phyloP scores from a whole-genome alignment of 1,284 basidiomycete genomes.

The Trichosporon asahii region DNA sequence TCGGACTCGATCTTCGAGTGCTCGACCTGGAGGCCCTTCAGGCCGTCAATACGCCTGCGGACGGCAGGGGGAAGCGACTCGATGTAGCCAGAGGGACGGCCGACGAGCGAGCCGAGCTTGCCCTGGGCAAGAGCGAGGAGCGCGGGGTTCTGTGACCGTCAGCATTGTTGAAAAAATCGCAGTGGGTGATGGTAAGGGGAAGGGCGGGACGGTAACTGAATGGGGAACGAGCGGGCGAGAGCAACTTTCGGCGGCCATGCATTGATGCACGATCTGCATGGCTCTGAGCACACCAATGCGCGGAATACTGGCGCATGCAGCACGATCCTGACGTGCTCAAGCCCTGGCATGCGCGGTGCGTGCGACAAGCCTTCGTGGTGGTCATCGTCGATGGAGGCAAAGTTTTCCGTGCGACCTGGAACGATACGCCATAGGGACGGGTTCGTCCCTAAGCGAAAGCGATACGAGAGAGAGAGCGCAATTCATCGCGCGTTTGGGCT shows the following conservation, averaged over 20 bases:
- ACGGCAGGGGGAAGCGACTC: constrained; percentile 79
- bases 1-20: constrained; percentile 89
- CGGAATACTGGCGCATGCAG: background rate
- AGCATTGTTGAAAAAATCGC: background rate
- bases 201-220: background rate
- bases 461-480: background rate
- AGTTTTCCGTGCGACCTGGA: constrained; percentile 5
- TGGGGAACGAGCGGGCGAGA: background rate
- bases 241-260: background rate
- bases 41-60: constrained; percentile 80
- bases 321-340: constrained; percentile 1
- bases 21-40: constrained; percentile 92
- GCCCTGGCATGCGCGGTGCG: constrained; percentile 6
- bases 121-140: constrained; percentile 60
- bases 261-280: constrained; percentile 1
- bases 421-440: background rate
- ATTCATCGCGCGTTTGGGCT: background rate
- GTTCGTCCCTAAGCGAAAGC: background rate
- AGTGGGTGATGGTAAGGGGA: background rate
- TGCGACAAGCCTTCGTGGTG: background rate
- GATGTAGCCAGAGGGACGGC: constrained; percentile 78
- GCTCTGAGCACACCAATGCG: background rate
- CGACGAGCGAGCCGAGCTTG: constrained; percentile 66
- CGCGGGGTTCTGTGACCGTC: constrained; percentile 56
- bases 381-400: background rate